Evolutionary conservation across 1,284 basidiomycete species (phyloP).

Genomic region (Leccinum solheimii): DNA sequence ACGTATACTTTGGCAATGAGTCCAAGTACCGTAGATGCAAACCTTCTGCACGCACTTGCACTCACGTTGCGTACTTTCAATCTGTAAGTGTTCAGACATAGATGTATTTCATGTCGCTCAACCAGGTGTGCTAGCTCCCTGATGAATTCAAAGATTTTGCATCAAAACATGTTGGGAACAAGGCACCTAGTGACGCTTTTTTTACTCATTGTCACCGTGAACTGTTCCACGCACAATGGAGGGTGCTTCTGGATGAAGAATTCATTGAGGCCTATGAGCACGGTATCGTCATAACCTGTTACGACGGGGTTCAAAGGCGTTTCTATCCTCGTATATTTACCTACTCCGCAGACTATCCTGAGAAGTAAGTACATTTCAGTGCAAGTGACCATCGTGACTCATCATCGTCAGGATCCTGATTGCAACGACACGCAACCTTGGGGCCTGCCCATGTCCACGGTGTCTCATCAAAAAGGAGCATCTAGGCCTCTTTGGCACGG

Average conservation of each 20-base stretch:
- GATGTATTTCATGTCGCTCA: no score
- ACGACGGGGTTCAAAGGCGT: not conserved
- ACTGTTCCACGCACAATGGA: not conserved
- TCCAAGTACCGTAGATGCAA: not conserved
- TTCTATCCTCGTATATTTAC: not conserved
- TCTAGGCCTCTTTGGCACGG: no score
- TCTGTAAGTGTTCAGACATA: not conserved
- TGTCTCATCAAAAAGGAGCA: no score
- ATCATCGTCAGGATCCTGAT: no score
- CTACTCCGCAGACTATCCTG: no score
- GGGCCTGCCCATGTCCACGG: no score
- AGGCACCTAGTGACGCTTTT: not conserved
- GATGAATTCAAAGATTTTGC: not conserved
- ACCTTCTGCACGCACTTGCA: not conserved
- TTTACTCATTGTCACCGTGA: no score
- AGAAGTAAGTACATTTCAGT: no score
- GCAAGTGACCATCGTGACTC: no score
- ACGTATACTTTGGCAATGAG: no score
- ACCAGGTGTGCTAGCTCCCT: not conserved
- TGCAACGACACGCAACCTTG: no score
- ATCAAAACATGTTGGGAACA: not conserved
- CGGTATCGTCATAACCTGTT: not conserved
- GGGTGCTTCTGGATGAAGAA: not conserved
- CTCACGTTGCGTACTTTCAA: not conserved
- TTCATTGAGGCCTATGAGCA: not conserved